Evolutionary conservation across 306 rosid genomes (phyloP), one percentile per base, ranked within the genome.

Genomic region (Rosa multiflora): DNA sequence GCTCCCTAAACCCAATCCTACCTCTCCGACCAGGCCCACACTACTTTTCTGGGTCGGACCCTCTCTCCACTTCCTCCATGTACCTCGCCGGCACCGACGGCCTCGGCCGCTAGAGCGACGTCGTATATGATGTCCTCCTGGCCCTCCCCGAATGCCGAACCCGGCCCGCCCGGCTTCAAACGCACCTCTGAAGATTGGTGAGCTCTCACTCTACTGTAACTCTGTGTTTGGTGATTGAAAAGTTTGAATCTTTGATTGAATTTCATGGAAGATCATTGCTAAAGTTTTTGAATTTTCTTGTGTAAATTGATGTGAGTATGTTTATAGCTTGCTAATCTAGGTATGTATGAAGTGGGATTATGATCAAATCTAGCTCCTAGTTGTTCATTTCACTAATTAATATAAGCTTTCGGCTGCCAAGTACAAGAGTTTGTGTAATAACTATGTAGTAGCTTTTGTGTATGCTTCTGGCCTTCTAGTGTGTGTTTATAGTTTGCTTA

Each of bases 161-260:
- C n/a, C n/a, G n/a, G n/a, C n/a, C n/a, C n/a, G n/a, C n/a, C n/a
- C 59, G 89, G 84, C 73, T 20, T 87, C 20, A 92, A 94, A 80
- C 99, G 97, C 85, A 64, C 97, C 52, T 78, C 92, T 29, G 97
- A 92, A 74, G 94, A 97, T 94, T 75, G 69, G 71, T 21, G 69
- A 8, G 29, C 43, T 70, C 17, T 56, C 68, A 72, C 66, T 29
- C 11, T 74, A 53, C 14, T 74, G 43, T 8, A 18, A 18, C 8
- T 67, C 10, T 48, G 11, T 55, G 10, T 43, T 72, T 14, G 37
- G 39, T 62, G 18, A 26, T 58, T 62, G 69, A 4, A 63, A 63
- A 63, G 69, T 63, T 63, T 63, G 69, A 63, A 63, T 63, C 43
- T 63, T 61, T 14, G 17, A 29, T 62, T 29, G 68, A 2, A 13